Percentiles rank a stretch among this genome's conserved stretches.
Evolutionary conservation across 352 stramenopile genomes (phyloP).

Genomic region (Phytophthora uliginosa): DNA sequence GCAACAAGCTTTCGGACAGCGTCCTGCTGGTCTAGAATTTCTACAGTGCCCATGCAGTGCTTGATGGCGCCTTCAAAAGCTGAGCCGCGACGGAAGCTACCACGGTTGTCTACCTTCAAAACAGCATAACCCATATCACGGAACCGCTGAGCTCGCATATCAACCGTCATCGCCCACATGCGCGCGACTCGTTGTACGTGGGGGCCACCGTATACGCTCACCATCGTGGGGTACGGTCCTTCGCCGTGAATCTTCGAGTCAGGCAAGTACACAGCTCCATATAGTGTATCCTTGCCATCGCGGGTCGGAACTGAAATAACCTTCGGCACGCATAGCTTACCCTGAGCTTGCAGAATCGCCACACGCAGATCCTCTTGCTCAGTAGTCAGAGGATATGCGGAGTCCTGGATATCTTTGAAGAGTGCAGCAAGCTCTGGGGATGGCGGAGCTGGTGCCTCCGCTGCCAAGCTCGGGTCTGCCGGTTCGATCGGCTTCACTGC

Average conservation of each 20-base stretch:
- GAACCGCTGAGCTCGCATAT: constrained; percentile 95
- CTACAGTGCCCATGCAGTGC: constrained; percentile 92
- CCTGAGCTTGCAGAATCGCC: constrained; percentile 47
- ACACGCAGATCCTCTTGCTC: constrained; percentile 72
- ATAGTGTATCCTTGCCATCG: constrained; percentile 88
- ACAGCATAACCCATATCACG: constrained; percentile 96
- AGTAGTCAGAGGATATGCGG: constrained; percentile 63
- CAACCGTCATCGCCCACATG: constrained; percentile 93
- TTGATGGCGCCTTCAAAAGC: constrained; percentile 96
- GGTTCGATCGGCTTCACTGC: constrained; percentile 29
- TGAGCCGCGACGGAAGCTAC: constrained; percentile 92
- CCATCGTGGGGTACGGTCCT: constrained; percentile 96
- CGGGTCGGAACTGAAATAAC: constrained; percentile 87
- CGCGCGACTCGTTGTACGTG: constrained; percentile 96
- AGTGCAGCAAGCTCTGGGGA: constrained; percentile 35
- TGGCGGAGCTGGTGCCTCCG: background rate
- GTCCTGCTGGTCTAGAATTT: constrained; percentile 90
- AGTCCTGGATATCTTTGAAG: constrained; percentile 51
- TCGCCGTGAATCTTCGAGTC: constrained; percentile 86
- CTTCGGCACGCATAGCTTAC: constrained; percentile 69
- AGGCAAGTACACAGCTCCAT: constrained; percentile 95
- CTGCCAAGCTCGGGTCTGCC: constrained; percentile 20
- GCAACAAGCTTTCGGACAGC: constrained; percentile 83
- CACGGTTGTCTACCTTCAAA: constrained; percentile 98
- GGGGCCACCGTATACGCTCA: constrained; percentile 97